Evolutionary conservation across 2,329 filamentous ascomycete genomes (phyloP).

Genomic region (Talaromyces sp.): DNA sequence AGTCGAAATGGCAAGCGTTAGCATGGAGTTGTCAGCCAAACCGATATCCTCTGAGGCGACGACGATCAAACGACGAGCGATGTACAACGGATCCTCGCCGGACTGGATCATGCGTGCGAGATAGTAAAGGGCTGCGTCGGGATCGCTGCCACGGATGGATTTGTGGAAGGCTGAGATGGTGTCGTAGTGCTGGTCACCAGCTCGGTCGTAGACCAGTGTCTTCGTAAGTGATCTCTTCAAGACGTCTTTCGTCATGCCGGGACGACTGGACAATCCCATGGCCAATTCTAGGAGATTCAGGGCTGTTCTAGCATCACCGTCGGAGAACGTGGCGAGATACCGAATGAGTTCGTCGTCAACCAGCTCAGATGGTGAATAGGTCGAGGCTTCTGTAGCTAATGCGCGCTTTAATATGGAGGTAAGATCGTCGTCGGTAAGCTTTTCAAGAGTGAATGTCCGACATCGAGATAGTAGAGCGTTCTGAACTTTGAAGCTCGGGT

Average conservation of each 20-base stretch:
- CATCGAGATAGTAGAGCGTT: conserved; percentile 83
- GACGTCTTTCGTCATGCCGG: conserved; percentile 65
- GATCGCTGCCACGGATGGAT: conserved; percentile 78
- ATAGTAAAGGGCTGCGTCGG: conserved; percentile 90
- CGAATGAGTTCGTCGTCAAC: conserved; percentile 71
- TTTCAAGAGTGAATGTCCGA: conserved; percentile 79
- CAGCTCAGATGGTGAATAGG: conserved; percentile 50
- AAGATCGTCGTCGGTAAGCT: conserved; percentile 70
- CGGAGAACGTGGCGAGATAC: conserved; percentile 81
- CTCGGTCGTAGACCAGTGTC: conserved; percentile 90
- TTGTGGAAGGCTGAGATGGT: conserved; percentile 98
- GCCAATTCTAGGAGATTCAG: conserved; percentile 89
- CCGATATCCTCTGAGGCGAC: conserved; percentile 94
- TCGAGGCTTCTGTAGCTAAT: conserved; percentile 57
- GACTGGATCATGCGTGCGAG: conserved; percentile 92
- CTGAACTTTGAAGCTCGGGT: conserved; percentile 90
- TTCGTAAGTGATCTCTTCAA: conserved; percentile 83
- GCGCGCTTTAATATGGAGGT: conserved; percentile 72
- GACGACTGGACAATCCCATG: conserved; percentile 66
- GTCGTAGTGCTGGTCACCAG: conserved; percentile 95
- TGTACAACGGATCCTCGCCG: conserved; percentile 87
- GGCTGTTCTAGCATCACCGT: conserved; percentile 89
- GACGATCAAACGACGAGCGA: conserved; percentile 88
- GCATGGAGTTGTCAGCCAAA: conserved; percentile 77
- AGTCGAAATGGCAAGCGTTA: conserved; percentile 78